These are phyloP conservation scores for Persicaria maculosa DNA, from an alignment of 148 eudicot species.

Conservation along the genomic window DNA sequence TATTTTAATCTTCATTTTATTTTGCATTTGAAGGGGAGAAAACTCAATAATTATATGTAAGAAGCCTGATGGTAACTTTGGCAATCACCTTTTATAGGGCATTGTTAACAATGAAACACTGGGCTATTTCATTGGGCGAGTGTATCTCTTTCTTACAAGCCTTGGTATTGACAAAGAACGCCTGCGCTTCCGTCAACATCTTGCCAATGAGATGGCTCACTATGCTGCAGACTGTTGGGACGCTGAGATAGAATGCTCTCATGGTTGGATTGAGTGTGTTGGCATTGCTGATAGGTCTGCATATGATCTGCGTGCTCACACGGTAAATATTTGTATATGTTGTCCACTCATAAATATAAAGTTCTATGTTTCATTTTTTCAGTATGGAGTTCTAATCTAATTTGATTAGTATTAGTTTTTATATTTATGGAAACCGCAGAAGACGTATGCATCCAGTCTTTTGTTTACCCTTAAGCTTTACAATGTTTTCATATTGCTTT, in stretches of 20 bases:
- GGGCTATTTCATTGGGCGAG: slow-evolving; percentile 93
- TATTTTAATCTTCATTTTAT: neutral
- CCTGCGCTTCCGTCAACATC: slow-evolving; percentile 85
- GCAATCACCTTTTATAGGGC: slow-evolving; percentile 37
- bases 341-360: neutral
- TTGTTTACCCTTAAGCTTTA: neutral
- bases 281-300: slow-evolving; percentile 98
- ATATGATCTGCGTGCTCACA: slow-evolving; percentile 82
- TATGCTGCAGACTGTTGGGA: slow-evolving; percentile 99
- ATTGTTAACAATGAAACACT: slow-evolving; percentile 88
- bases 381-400: neutral
- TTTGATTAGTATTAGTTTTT: neutral
- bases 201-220: slow-evolving; percentile 99
- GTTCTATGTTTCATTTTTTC: neutral
- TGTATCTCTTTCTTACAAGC: slow-evolving; percentile 65
- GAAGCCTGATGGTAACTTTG: neutral
- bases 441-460: neutral
- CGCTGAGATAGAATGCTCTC: slow-evolving; percentile 92
- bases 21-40: neutral
- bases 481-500: neutral
- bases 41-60: neutral
- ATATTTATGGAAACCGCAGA: neutral
- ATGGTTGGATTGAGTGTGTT: slow-evolving; percentile 99
- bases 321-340: slow-evolving; percentile 30
- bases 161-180: slow-evolving; percentile 87